Conservation (phyloP, 2,329 filamentous ascomycete genomes). For the Ophiostoma sp. region DNA sequence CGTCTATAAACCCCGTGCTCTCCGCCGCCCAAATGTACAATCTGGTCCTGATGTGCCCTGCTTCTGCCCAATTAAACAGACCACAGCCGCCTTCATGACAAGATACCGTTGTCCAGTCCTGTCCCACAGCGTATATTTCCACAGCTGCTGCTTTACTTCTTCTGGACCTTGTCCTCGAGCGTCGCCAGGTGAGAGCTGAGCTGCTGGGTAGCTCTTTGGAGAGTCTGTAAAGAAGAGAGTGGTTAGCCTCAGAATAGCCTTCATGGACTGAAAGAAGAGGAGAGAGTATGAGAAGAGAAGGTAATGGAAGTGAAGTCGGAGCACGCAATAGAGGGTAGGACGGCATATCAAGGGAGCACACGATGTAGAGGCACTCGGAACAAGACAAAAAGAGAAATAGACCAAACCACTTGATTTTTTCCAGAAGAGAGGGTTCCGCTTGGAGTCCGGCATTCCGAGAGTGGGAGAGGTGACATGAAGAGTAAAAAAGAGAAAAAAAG, state of each 20-base stretch:
- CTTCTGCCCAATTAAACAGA: not conserved
- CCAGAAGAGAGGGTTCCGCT: conserved; percentile 22
- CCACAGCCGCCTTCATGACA: not conserved
- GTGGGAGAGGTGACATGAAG: not conserved
- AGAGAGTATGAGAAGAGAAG: not conserved
- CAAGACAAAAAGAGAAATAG: not conserved
- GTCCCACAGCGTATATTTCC: no score
- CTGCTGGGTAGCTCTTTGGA: conserved; percentile 83
- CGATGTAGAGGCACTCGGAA: not conserved
- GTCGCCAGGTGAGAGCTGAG: conserved; percentile 80
- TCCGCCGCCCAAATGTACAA: not conserved
- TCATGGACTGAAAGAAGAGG: not conserved
- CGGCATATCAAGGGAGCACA: not conserved
- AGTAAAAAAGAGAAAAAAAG: conserved; percentile 2
- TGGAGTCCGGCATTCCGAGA: conserved; percentile 18
- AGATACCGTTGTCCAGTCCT: not conserved
- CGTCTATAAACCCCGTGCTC: not conserved
- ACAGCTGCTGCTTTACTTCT: conserved; percentile 47
- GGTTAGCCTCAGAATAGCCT: not conserved
- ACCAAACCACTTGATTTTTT: conserved; percentile 23
- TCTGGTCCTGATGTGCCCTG: not conserved
- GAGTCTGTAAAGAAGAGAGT: conserved; percentile 55
- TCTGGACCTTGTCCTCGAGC: conserved; percentile 76
- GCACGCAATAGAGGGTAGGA: not conserved
- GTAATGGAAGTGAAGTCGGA: not conserved